A percentile compares a stretch with the other conserved stretches of the same genome.
These are phyloP conservation scores for Leccinum pachyderme DNA, from an alignment of 1,284 basidiomycete species.

Conservation along the genomic window DNA sequence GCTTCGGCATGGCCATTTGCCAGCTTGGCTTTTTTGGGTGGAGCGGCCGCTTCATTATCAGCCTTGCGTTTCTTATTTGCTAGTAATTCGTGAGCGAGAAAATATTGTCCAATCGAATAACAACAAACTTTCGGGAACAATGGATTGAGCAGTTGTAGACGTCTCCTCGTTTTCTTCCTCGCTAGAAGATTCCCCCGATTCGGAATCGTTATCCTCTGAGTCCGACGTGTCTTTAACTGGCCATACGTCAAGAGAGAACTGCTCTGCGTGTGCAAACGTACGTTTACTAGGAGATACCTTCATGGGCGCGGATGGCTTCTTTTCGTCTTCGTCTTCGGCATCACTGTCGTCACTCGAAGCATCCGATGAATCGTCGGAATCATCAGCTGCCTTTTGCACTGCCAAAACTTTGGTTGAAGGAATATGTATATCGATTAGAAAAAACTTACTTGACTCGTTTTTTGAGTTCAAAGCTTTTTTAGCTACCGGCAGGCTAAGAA, in stretches of 20 bases:
- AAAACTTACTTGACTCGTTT: neutral
- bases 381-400: neutral
- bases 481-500: neutral
- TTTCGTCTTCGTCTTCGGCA: neutral
- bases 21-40: slow-evolving; percentile 84
- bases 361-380: neutral
- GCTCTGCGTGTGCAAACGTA: neutral
- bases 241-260: neutral
- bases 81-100: slow-evolving; percentile 19
- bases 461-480: neutral
- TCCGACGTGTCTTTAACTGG: slow-evolving; percentile 2
- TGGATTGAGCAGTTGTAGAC: neutral
- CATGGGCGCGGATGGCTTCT: neutral
- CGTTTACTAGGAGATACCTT: neutral
- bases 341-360: neutral
- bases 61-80: slow-evolving; percentile 81
- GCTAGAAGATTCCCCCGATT: slow-evolving; percentile 20
- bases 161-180: neutral
- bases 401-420: neutral
- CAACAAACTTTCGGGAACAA: slow-evolving; percentile 12
- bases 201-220: slow-evolving; percentile 6
- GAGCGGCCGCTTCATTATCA: slow-evolving; percentile 55
- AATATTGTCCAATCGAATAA: slow-evolving; percentile 23
- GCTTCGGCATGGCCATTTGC: slow-evolving; percentile 52
- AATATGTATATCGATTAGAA: neutral